Percentiles rank a stretch among this genome's conserved stretches.
These are phyloP conservation scores for Wickerhamomyces chambardii DNA, from an alignment of 805 yeast genomes.

Conservation along the genomic window DNA sequence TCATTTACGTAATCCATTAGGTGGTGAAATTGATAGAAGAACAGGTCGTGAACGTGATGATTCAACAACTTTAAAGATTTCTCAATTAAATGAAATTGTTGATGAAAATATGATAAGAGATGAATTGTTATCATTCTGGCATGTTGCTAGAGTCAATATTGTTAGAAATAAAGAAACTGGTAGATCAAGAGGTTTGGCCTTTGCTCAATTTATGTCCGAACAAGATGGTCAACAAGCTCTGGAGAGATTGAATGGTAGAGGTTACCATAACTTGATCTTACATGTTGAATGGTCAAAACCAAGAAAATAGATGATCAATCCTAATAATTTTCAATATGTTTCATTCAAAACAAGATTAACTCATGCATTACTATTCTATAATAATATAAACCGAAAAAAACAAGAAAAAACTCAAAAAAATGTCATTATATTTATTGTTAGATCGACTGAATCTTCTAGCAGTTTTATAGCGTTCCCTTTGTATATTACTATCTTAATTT, in stretches of 20 bases:
- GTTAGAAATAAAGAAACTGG: conserved; percentile 92
- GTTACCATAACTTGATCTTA: conserved; percentile 84
- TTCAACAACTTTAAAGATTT: conserved; percentile 77
- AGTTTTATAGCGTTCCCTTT: too few species aligned
- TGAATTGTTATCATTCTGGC: conserved; percentile 59
- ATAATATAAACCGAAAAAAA: too few species aligned
- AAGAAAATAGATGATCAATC: neutral
- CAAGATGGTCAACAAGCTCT: conserved; percentile 69
- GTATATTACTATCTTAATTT: too few species aligned
- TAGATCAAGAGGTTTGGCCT: conserved; percentile 92
- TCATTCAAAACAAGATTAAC: too few species aligned
- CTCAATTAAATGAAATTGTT: conserved; percentile 82
- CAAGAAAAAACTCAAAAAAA: too few species aligned
- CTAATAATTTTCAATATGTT: too few species aligned
- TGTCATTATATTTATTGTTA: too few species aligned
- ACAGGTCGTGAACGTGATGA: conserved; percentile 67
- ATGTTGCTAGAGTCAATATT: conserved; percentile 64
- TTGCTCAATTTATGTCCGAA: conserved; percentile 70
- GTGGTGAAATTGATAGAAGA: conserved; percentile 27
- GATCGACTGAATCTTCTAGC: too few species aligned
- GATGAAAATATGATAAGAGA: conserved; percentile 72
- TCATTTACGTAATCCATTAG: conserved; percentile 35
- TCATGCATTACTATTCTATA: too few species aligned
- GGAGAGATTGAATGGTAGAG: conserved; percentile 75
- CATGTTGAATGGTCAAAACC: conserved; percentile 52